These are phyloP conservation scores for Naganishia friedmannii DNA, from an alignment of 768 basidiomycete species.

Conservation along the genomic window DNA sequence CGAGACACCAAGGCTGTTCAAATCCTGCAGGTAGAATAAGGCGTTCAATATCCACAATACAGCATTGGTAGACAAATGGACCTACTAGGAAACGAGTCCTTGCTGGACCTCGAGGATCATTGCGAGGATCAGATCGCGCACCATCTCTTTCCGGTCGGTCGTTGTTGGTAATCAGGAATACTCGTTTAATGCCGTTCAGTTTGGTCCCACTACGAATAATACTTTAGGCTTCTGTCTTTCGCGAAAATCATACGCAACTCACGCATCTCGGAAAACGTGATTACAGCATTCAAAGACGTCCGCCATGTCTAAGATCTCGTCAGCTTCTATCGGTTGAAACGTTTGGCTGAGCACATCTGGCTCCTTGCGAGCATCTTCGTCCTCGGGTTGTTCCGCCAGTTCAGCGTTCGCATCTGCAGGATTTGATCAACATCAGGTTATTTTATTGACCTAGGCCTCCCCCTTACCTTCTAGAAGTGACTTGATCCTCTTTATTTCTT, in stretches of 20 bases:
- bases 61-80: not conserved
- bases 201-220: constrained; percentile 54
- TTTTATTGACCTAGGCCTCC: not conserved
- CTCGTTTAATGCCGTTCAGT: constrained; percentile 79
- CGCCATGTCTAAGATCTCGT: constrained; percentile 68
- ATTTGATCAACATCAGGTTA: not conserved
- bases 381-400: constrained; percentile 37
- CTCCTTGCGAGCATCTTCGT: constrained; percentile 54
- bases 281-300: constrained; percentile 89
- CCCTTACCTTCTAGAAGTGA: constrained; percentile 61
- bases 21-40: constrained; percentile 59
- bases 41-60: not conserved
- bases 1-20: constrained; percentile 71
- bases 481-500: constrained; percentile 74
- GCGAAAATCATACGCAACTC: constrained; percentile 34
- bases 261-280: constrained; percentile 86
- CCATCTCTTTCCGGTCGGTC: constrained; percentile 61
- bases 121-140: constrained; percentile 26
- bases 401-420: constrained; percentile 27
- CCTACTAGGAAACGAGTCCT: constrained; percentile 43
- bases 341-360: constrained; percentile 59
- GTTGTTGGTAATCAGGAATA: constrained; percentile 89
- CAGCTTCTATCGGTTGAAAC: constrained; percentile 64
- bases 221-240: not conserved
- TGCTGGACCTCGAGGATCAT: constrained; percentile 37